Base-by-base conservation (phyloP, 345 rosid genomes). In the Ailanthus altissimus region DNA sequence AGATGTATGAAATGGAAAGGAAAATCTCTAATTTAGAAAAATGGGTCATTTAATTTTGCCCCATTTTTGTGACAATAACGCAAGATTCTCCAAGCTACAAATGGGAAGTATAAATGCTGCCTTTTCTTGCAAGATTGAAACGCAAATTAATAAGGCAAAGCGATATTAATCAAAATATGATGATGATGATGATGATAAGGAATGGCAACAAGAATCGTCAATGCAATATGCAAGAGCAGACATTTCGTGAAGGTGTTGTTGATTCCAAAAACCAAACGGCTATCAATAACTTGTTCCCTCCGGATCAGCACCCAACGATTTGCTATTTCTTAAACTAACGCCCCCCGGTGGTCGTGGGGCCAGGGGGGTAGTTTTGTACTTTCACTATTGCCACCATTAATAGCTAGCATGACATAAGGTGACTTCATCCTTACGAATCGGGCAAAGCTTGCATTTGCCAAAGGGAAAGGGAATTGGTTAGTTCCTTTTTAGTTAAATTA, bases 401-500 rank as follows among this genome's bases (percentile, higher is more conserved):
- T 86, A 81, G 86, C 86, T 83, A 28, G 76, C 78, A 67, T 84
- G 88, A 83, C 89, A 74, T 77, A 60, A 70, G 83, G 78, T 86
- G 87, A 84, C 89, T 74, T 89, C 89, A 85, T 78, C 78, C 82
- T 77, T 50, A 45, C 78, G 74, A 63, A 62, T 42, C 77, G 14
- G 38, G 14, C 70, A 54, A 9, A 47, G 21, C 11, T 51, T 0
- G 21, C 66, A 32, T 10, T n/a, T 53, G n/a, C 18, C 15, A 9
- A 12, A 0, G 0, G 18, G 5, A 9, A 12, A 0, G 0, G 18
- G 5, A 6, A 32, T 5, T 12, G 53, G 20, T 13, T 11, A 5
- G 58, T n/a, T 1, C 3, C 38, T 53, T 51, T 50, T 40, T 1
- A 2, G 5, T 32, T 2, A 43, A 67, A 67, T 63, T 6, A 64